Evolutionary conservation across 495 filamentous ascomycete species (phyloP).

Genomic region (Hyaloscypha hepaticicola): DNA sequence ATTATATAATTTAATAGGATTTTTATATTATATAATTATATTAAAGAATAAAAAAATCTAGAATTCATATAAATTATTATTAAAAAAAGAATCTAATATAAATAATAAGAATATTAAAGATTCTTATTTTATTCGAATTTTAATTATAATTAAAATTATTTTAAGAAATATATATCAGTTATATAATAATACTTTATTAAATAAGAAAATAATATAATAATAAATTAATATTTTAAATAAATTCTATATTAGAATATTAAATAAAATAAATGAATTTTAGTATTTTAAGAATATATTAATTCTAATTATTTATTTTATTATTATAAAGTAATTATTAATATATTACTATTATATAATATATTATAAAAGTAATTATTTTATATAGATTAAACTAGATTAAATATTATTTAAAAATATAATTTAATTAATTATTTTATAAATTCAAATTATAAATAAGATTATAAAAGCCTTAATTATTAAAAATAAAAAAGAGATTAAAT

Average conservation of each 20-base stretch:
- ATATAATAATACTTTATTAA: conserved; percentile 8
- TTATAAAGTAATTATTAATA: conserved; percentile 10
- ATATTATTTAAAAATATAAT: conserved; percentile 10
- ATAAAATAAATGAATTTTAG: background rate
- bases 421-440: conserved; percentile 3
- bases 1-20: conserved; percentile 2
- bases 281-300: background rate
- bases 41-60: too few relatives aligned
- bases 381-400: background rate
- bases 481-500: too few relatives aligned
- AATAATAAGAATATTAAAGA: too few relatives aligned
- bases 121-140: too few relatives aligned
- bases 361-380: conserved; percentile 6
- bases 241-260: conserved; percentile 6
- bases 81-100: too few relatives aligned
- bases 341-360: conserved; percentile 13
- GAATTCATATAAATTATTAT: too few relatives aligned
- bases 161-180: too few relatives aligned
- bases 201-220: conserved; percentile 16
- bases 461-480: too few relatives aligned
- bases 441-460: too few relatives aligned
- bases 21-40: too few relatives aligned
- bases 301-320: background rate
- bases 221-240: conserved; percentile 8
- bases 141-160: too few relatives aligned